A percentile compares a stretch with the other conserved stretches of the same genome.
Evolutionary conservation across 177 flowering plant species (phyloP).

Genomic region (Vitis hybrid): DNA sequence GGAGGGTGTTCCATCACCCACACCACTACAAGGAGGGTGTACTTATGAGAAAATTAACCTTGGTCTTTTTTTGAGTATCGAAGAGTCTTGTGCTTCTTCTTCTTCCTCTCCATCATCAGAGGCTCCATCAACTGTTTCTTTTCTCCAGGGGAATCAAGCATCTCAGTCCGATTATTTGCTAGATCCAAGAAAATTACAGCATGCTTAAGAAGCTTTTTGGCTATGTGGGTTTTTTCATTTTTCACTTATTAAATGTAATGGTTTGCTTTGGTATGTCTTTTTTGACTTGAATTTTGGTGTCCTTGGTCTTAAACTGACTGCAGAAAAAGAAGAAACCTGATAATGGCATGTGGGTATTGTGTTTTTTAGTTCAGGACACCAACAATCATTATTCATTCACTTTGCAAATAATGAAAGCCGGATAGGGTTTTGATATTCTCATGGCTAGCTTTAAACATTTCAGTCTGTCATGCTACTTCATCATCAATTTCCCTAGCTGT

Average conservation of each 20-base stretch:
- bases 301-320: background rate
- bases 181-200: background rate
- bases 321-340: background rate
- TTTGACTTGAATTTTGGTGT: background rate
- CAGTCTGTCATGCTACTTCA: no score
- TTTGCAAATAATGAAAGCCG: no score
- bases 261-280: background rate
- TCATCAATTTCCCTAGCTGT: no score
- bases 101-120: background rate
- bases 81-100: background rate
- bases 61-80: constrained; percentile 4
- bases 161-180: constrained; percentile 51
- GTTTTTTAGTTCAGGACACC: background rate
- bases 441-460: no score
- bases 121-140: constrained; percentile 7
- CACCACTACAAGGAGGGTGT: background rate
- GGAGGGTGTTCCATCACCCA: no score
- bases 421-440: no score
- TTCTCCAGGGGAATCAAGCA: constrained; percentile 65
- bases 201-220: background rate
- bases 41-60: background rate
- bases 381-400: background rate
- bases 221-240: constrained; percentile 7
- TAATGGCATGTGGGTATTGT: constrained; percentile 4
- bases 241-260: background rate